Evolutionary conservation across 768 basidiomycete genomes (phyloP).

Genomic region (Pisolithus tinctorius): DNA sequence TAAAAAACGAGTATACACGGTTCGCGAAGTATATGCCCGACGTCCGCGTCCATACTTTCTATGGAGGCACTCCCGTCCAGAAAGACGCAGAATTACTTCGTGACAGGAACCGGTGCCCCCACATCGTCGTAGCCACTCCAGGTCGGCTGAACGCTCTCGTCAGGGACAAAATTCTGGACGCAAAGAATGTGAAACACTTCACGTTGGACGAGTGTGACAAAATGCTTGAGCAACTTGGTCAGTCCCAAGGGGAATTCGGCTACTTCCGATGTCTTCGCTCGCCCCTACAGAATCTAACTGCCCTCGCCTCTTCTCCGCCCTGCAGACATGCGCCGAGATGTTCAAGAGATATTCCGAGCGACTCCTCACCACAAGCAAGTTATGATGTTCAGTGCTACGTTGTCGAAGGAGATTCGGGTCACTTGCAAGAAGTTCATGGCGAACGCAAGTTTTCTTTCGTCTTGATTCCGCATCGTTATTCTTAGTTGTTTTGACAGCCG

Average conservation of each 20-base stretch:
- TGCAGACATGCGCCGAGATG: constrained; percentile 99
- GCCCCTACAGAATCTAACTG: constrained; percentile 52
- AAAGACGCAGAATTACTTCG: constrained; percentile 93
- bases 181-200: constrained; percentile 97
- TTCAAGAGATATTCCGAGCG: constrained; percentile 99
- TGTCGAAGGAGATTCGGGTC: constrained; percentile 92
- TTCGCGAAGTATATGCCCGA: constrained; percentile 99
- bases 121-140: constrained; percentile 97
- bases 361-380: constrained; percentile 99
- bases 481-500: constrained; percentile 48
- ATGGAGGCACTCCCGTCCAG: constrained; percentile 90
- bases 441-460: constrained; percentile 54
- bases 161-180: constrained; percentile 92
- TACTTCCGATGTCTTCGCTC: constrained; percentile 29
- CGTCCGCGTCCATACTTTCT: constrained; percentile 95
- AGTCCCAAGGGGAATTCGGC: constrained; percentile 62
- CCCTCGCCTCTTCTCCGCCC: constrained; percentile 44
- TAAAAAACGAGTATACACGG: constrained; percentile 98
- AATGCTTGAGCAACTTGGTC: constrained; percentile 99
- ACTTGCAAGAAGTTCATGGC: constrained; percentile 99
- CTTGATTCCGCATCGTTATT: neutral
- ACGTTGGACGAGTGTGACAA: constrained; percentile 99
- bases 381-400: constrained; percentile 99
- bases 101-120: constrained; percentile 95
- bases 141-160: constrained; percentile 94